Evolutionary conservation across 371 early-diverging fungal genomes (phyloP).

Genomic region (Cokeromyces recurvatus): DNA sequence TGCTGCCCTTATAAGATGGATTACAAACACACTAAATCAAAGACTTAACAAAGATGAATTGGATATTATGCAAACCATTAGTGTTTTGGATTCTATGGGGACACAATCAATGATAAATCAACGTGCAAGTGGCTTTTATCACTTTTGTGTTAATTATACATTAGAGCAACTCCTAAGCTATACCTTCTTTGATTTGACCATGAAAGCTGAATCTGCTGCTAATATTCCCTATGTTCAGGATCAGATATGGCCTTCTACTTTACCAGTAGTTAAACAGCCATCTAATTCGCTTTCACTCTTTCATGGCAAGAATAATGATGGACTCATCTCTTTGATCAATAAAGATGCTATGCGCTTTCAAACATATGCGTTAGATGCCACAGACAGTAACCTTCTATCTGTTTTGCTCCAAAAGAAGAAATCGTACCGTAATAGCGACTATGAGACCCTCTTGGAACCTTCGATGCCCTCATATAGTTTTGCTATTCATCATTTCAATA

Average conservation of each 20-base stretch:
- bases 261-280: background rate
- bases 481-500: slow-evolving; percentile 72
- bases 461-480: slow-evolving; percentile 43
- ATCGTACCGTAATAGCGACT: slow-evolving; percentile 12
- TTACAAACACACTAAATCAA: slow-evolving; percentile 71
- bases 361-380: slow-evolving; percentile 37
- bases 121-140: slow-evolving; percentile 53
- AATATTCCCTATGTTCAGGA: slow-evolving; percentile 9
- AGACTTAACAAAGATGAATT: slow-evolving; percentile 29
- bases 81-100: slow-evolving; percentile 71
- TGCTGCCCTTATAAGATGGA: slow-evolving; percentile 71
- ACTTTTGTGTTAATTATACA: slow-evolving; percentile 81
- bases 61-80: slow-evolving; percentile 52
- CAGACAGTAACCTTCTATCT: slow-evolving; percentile 32
- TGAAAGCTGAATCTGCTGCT: slow-evolving; percentile 3
- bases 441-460: slow-evolving; percentile 13
- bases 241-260: slow-evolving; percentile 7
- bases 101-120: slow-evolving; percentile 31
- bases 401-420: slow-evolving; percentile 23
- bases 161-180: slow-evolving; percentile 78
- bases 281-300: slow-evolving; percentile 2
- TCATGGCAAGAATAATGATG: slow-evolving; percentile 14
- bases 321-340: slow-evolving; percentile 20
- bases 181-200: slow-evolving; percentile 2
- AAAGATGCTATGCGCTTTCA: slow-evolving; percentile 32